Base-by-base conservation (phyloP, 257 asterid species). In the Solanum piurae region DNA sequence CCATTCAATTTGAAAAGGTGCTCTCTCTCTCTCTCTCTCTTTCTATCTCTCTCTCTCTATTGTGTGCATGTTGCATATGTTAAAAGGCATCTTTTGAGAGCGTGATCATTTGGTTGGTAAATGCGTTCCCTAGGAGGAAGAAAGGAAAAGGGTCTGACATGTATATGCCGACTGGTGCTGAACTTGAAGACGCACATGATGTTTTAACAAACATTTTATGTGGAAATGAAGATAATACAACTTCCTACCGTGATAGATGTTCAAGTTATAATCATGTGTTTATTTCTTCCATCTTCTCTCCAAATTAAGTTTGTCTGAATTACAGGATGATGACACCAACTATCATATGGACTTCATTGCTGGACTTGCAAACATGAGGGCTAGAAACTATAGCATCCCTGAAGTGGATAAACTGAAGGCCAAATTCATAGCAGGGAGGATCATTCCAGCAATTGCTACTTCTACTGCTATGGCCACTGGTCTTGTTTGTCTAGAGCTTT, bases 321-420 rank as follows among this genome's bases (percentile, higher is more conserved):
- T 86, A 88, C 95, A 96, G 99, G 99, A 96, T 33, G 98, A 96
- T 60, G 99, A 95, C 82, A 93, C 98, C 79, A 96, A 96, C 87
- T 94, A 94, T 91, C 99, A 96, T 91, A 95, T 96, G 98, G 99
- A 96, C 91, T 79, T 94, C 88, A 94, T 96, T 37, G 96, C 99
- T 5, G 98, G 96, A 25, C 98, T 96, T 46, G 99, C 99, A 13
- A 96, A 96, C 92, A 96, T 96, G 99, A 95, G 99, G 94, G 99
- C 99, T 46, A 93, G 99, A 88, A 96, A 96, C 86, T 96, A 96
- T 91, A 90, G 96, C 88, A 92, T 96, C 79, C 98, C 97, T 6
- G 98, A 96, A 92, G 98, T 96, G 23, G 99, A 96, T 88, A 96
- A 93, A 89, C 94, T 96, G 89, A 92, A 93, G 89, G 99, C 99